These are phyloP conservation scores for Selenicereus undatus DNA, from an alignment of 148 eudicot genomes.

Conservation along the genomic window DNA sequence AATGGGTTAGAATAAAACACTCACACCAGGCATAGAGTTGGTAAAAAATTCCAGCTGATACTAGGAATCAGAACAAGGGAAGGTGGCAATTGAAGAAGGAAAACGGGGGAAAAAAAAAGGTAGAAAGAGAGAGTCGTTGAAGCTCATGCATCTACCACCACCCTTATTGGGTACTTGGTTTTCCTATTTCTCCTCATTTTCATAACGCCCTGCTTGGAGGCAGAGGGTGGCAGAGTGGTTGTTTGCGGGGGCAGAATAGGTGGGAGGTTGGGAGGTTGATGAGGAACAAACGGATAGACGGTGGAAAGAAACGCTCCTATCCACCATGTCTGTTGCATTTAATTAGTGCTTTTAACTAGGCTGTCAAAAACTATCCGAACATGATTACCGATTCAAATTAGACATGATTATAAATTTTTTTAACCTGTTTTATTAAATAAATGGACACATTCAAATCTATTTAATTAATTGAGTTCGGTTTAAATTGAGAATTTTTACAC, in stretches of 20 bases:
- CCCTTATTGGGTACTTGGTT: background rate
- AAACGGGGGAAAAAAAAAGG: background rate
- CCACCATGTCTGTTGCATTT: background rate
- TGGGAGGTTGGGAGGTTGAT: background rate
- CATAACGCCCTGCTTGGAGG: slow-evolving; percentile 11
- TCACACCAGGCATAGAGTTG: background rate
- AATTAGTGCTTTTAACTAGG: no score
- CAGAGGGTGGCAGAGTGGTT: background rate
- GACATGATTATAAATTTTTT: no score
- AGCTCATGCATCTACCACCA: slow-evolving; percentile 32
- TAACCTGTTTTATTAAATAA: no score
- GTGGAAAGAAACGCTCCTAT: background rate
- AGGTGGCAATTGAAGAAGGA: background rate
- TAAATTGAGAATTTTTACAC: no score
- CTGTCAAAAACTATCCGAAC: no score
- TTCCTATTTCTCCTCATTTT: background rate
- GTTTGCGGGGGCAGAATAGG: background rate
- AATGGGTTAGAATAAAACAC: background rate
- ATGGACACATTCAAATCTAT: no score
- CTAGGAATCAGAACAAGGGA: background rate
- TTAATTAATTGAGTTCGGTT: no score
- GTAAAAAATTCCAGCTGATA: background rate
- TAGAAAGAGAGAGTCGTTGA: slow-evolving; percentile 18
- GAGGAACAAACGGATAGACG: background rate
- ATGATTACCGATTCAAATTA: no score